Evolutionary conservation across 2,329 filamentous ascomycete species (phyloP).

Genomic region (Exophiala sp.): DNA sequence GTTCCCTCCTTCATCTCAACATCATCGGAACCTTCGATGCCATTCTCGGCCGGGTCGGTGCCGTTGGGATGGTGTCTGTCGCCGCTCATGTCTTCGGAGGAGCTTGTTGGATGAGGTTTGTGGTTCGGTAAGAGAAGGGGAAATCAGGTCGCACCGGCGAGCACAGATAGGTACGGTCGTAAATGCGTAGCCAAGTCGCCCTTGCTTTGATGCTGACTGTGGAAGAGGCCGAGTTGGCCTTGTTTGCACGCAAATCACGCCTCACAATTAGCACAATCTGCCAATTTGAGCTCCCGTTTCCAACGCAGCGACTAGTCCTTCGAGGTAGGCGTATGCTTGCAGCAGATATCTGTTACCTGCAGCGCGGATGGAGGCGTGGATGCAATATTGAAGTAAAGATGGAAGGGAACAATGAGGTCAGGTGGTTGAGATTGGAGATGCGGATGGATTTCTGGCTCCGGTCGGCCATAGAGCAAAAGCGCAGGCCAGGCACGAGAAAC

Average conservation of each 20-base stretch:
- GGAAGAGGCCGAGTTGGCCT: slow-evolving; percentile 28
- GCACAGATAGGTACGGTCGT: not conserved
- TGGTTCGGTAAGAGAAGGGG: not conserved
- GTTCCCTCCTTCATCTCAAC: slow-evolving; percentile 64
- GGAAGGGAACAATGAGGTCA: slow-evolving; percentile 15
- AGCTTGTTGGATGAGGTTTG: not conserved
- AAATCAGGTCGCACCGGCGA: not conserved
- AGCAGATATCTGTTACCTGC: not conserved
- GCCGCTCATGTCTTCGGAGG: slow-evolving; percentile 54
- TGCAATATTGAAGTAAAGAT: not conserved
- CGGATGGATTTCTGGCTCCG: slow-evolving; percentile 5
- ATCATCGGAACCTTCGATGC: slow-evolving; percentile 60
- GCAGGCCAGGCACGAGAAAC: slow-evolving; percentile 14
- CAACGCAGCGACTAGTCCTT: slow-evolving; percentile 1
- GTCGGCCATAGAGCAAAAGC: slow-evolving; percentile 10
- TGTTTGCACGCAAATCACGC: slow-evolving; percentile 44
- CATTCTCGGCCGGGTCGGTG: slow-evolving; percentile 64
- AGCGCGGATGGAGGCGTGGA: not conserved
- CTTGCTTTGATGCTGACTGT: not conserved
- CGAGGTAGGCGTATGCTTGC: not conserved
- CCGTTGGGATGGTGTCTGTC: slow-evolving; percentile 63
- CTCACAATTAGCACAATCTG: slow-evolving; percentile 34
- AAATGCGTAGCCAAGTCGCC: not conserved
- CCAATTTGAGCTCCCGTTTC: not conserved
- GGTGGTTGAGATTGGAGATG: slow-evolving; percentile 6